Conservation (phyloP, 768 basidiomycete genomes). For the Phaeotremella fagi region DNA sequence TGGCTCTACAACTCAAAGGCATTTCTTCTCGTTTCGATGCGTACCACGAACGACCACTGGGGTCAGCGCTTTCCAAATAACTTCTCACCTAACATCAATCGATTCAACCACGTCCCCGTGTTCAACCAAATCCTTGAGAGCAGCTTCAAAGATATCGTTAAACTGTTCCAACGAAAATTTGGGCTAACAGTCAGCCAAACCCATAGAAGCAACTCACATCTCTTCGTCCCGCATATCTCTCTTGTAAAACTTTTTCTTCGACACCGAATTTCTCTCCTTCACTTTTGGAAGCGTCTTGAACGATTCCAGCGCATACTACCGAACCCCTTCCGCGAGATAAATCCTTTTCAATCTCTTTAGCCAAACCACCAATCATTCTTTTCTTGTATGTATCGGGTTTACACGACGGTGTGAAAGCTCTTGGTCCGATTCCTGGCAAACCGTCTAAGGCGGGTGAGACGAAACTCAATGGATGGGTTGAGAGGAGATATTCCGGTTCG, state of each 20-base stretch:
- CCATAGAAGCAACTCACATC: slow-evolving; percentile 25
- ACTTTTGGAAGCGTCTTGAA: slow-evolving; percentile 34
- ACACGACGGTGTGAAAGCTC: slow-evolving; percentile 47
- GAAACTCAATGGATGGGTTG: slow-evolving; percentile 20
- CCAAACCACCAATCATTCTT: slow-evolving; percentile 45
- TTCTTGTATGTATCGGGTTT: slow-evolving; percentile 49
- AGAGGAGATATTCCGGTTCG: slow-evolving; percentile 46
- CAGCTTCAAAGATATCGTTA: slow-evolving; percentile 48
- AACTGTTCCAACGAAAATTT: slow-evolving; percentile 37
- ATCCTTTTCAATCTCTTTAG: slow-evolving; percentile 33
- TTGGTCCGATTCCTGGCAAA: slow-evolving; percentile 36
- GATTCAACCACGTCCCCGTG: slow-evolving; percentile 48
- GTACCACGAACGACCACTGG: slow-evolving; percentile 46
- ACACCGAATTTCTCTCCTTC: slow-evolving; percentile 33
- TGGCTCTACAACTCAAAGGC: slow-evolving; percentile 47
- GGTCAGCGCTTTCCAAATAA: not conserved
- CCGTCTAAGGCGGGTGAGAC: slow-evolving; percentile 30
- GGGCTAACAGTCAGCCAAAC: slow-evolving; percentile 5
- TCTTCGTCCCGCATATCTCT: slow-evolving; percentile 24
- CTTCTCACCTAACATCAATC: slow-evolving; percentile 44
- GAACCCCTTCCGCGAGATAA: slow-evolving; percentile 42
- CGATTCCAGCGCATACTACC: slow-evolving; percentile 46
- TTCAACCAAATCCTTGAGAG: slow-evolving; percentile 47
- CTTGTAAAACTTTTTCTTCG: slow-evolving; percentile 22
- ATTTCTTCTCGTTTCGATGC: slow-evolving; percentile 48